Conservation (phyloP, 1,284 basidiomycete species). For the Agroathelia rolfsii region DNA sequence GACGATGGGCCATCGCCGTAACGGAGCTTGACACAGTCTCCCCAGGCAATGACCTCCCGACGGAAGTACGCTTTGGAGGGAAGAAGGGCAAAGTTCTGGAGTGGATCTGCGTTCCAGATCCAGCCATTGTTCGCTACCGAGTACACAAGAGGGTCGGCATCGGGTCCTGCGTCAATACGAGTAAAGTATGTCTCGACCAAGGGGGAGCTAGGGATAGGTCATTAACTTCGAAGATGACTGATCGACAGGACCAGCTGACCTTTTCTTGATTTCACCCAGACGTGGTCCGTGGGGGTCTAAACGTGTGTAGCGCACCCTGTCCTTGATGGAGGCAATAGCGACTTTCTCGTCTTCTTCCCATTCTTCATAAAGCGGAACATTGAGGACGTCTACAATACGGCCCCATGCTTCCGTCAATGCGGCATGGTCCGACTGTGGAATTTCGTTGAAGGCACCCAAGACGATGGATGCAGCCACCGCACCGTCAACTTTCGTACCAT, state of each 20-base stretch:
- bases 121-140: slow-evolving; percentile 96
- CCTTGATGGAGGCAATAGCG: slow-evolving; percentile 67
- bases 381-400: slow-evolving; percentile 73
- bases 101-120: slow-evolving; percentile 96
- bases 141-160: slow-evolving; percentile 60
- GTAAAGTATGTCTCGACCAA: slow-evolving; percentile 89
- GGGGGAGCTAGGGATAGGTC: slow-evolving; percentile 44
- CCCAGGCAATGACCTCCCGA: slow-evolving; percentile 95
- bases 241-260: slow-evolving; percentile 36
- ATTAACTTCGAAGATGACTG: slow-evolving; percentile 7
- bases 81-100: slow-evolving; percentile 87
- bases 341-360: slow-evolving; percentile 76
- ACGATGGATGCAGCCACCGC: slow-evolving; percentile 57
- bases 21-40: slow-evolving; percentile 94
- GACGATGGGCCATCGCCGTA: slow-evolving; percentile 73
- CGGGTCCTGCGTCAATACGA: slow-evolving; percentile 50
- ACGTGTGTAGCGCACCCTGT: slow-evolving; percentile 71
- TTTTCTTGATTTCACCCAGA: slow-evolving; percentile 68
- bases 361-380: slow-evolving; percentile 79
- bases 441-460: slow-evolving; percentile 54
- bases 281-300: slow-evolving; percentile 78
- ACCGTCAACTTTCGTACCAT: slow-evolving; percentile 55
- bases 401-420: slow-evolving; percentile 64
- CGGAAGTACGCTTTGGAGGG: slow-evolving; percentile 95
- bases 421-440: slow-evolving; percentile 36